Conservation (phyloP, 2,329 filamentous ascomycete species). For the Aspergillus japonicus region DNA sequence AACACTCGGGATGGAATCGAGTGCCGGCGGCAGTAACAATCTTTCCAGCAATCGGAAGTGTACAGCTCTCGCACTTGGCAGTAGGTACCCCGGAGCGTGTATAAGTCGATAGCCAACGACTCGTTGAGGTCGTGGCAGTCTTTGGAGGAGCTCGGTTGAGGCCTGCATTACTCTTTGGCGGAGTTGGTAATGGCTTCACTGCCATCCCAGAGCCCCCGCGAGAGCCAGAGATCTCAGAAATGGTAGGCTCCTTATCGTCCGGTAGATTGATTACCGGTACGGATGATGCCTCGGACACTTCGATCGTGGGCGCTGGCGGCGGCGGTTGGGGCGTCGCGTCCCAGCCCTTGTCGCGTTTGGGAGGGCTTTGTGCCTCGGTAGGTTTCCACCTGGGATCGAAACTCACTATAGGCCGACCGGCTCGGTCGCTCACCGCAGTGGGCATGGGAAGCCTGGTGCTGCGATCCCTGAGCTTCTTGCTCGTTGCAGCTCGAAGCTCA, state of each 20-base stretch:
- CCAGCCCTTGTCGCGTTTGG: slow-evolving; percentile 15
- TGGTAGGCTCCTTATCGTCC: slow-evolving; percentile 43
- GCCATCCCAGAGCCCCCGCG: slow-evolving; percentile 14
- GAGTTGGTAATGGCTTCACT: slow-evolving; percentile 18
- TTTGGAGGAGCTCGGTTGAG: slow-evolving; percentile 30
- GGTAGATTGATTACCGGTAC: slow-evolving; percentile 53
- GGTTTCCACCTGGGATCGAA: slow-evolving; percentile 81
- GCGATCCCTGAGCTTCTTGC: slow-evolving; percentile 81
- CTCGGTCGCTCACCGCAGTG: slow-evolving; percentile 84
- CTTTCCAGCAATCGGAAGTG: slow-evolving; percentile 80
- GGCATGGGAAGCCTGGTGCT: slow-evolving; percentile 85
- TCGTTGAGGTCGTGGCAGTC: slow-evolving; percentile 40
- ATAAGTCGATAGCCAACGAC: slow-evolving; percentile 39
- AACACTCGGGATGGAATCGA: slow-evolving; percentile 91
- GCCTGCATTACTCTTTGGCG: slow-evolving; percentile 14
- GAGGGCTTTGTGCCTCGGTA: slow-evolving; percentile 45
- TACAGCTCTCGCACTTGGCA: slow-evolving; percentile 80
- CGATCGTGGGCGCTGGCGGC: slow-evolving; percentile 35
- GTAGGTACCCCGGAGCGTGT: slow-evolving; percentile 56
- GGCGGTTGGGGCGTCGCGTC: slow-evolving; percentile 32
- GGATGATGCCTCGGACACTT: slow-evolving; percentile 38
- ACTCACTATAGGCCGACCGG: slow-evolving; percentile 93
- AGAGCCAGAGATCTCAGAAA: slow-evolving; percentile 34
- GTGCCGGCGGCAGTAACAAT: slow-evolving; percentile 79
- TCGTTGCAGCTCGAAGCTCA: slow-evolving; percentile 86